Evolutionary conservation across 164 flowering plant genomes (phyloP).

Genomic region (Tetracentron sinense): DNA sequence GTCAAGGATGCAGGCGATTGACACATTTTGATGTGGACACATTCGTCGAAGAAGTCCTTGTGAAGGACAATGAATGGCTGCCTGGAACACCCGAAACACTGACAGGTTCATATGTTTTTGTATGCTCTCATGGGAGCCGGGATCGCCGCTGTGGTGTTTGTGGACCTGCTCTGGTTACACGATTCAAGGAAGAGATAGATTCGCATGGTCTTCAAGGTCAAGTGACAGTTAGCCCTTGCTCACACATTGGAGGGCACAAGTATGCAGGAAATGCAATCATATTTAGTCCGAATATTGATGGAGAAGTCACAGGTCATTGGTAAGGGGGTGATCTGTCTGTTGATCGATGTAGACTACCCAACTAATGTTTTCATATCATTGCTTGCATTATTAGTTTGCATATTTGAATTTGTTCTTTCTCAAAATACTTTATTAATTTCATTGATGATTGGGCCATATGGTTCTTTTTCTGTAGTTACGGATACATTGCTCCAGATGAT

Average conservation of each 20-base stretch:
- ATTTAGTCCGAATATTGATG: constrained; percentile 50
- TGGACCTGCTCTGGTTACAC: constrained; percentile 73
- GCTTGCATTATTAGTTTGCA: too few relatives aligned
- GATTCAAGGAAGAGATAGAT: constrained; percentile 78
- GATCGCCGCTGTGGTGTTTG: constrained; percentile 92
- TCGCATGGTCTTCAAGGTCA: constrained; percentile 55
- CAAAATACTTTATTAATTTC: neutral
- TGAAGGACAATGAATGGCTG: constrained; percentile 79
- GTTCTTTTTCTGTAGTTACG: constrained; percentile 57
- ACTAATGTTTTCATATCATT: neutral
- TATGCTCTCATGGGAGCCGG: constrained; percentile 84
- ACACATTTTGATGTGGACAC: constrained; percentile 94
- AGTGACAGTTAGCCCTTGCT: constrained; percentile 88
- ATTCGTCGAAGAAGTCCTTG: constrained; percentile 94
- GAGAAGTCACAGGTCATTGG: constrained; percentile 85
- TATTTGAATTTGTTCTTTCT: neutral
- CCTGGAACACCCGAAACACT: constrained; percentile 79
- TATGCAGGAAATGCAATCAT: constrained; percentile 94
- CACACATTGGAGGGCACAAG: constrained; percentile 90
- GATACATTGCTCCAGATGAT: constrained; percentile 88
- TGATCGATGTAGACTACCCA: neutral
- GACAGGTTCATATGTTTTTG: constrained; percentile 70
- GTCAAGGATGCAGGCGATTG: constrained; percentile 65
- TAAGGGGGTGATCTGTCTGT: constrained; percentile 24
- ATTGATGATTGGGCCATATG: neutral